phyloP scores from a whole-genome alignment of 202 grass and related monocot species.

The Carex arenaria region DNA sequence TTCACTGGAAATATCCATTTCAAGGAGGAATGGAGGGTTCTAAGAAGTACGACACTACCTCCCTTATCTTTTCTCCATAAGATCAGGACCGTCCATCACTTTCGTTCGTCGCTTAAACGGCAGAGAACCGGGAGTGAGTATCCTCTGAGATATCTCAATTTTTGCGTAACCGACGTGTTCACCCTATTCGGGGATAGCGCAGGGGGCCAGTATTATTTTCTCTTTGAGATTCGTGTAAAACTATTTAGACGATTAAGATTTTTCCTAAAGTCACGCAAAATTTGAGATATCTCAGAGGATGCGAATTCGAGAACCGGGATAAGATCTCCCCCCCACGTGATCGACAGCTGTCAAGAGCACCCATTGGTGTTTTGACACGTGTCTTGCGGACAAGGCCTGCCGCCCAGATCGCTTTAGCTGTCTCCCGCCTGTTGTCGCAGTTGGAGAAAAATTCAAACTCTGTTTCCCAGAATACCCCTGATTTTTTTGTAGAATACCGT shows the following conservation, averaged over 20 bases:
- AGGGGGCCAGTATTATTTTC: too few species aligned
- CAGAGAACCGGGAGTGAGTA: background rate
- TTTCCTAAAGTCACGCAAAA: too few species aligned
- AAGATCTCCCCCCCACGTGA: slow-evolving; percentile 2
- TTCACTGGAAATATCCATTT: background rate
- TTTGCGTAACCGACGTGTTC: too few species aligned
- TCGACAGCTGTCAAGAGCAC: background rate
- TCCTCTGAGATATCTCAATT: too few species aligned
- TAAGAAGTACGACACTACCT: background rate
- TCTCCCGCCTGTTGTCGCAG: slow-evolving; percentile 11
- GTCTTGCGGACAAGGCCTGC: slow-evolving; percentile 1
- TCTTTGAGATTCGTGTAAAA: too few species aligned
- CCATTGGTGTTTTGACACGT: background rate
- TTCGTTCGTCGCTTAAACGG: background rate
- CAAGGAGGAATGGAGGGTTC: background rate
- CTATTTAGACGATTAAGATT: too few species aligned
- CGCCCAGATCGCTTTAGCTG: slow-evolving; percentile 16
- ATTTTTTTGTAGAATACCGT: background rate
- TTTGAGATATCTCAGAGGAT: too few species aligned
- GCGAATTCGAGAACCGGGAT: background rate
- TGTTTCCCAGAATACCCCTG: background rate
- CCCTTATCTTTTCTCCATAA: background rate
- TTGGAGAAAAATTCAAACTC: background rate
- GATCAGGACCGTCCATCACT: background rate
- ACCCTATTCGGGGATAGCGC: too few species aligned